Conservation (phyloP, 257 asterid genomes). For the Solanum lignicaule region DNA sequence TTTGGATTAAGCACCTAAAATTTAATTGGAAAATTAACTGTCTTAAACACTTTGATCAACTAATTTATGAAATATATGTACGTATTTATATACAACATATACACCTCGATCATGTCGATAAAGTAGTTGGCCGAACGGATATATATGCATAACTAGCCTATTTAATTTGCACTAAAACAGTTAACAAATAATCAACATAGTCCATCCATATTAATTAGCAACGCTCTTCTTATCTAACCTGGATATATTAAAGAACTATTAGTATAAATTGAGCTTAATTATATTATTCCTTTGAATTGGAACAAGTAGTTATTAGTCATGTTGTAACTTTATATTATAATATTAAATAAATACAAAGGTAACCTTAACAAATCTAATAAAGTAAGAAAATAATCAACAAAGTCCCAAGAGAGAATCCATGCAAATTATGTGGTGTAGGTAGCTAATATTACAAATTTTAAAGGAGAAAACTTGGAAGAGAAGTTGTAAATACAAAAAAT, state of each 20-base stretch:
- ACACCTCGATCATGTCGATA: neutral
- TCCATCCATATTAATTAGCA: neutral
- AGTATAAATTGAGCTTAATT: neutral
- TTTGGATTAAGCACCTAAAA: neutral
- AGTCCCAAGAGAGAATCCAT: neutral
- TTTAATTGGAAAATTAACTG: neutral
- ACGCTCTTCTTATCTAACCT: neutral
- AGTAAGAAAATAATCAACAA: neutral
- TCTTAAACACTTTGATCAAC: neutral
- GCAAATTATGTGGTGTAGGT: neutral
- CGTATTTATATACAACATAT: too few species aligned
- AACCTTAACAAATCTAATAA: neutral
- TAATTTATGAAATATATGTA: neutral
- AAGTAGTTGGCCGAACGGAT: neutral
- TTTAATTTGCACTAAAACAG: neutral
- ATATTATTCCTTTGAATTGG: neutral
- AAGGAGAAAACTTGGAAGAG: conserved; percentile 9
- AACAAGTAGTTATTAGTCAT: neutral
- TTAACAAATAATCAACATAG: neutral
- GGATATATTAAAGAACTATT: neutral
- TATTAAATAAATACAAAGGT: neutral
- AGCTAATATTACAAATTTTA: conserved; percentile 8
- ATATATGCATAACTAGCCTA: neutral
- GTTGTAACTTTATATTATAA: neutral
- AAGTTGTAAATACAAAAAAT: neutral